Conservation (phyloP, 2,329 filamentous ascomycete species). For the Chrysoporthe austroafricana region DNA sequence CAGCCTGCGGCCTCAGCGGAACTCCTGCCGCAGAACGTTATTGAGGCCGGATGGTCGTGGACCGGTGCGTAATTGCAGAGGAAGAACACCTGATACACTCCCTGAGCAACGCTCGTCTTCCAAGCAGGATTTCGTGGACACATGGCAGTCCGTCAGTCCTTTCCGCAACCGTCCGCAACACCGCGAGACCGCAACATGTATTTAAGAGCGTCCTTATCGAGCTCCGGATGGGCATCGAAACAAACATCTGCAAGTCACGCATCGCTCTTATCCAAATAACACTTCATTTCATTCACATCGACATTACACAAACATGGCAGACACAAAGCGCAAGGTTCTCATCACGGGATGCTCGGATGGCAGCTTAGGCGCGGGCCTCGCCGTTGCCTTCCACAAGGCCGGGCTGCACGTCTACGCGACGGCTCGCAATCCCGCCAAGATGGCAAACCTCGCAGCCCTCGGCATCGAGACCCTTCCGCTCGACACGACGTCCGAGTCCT, state of each 20-base stretch:
- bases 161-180: background rate
- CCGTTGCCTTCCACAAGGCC: conserved; percentile 41
- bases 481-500: conserved; percentile 44
- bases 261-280: background rate
- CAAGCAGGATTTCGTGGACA: background rate
- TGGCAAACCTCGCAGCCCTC: conserved; percentile 36
- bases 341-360: conserved; percentile 45
- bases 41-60: background rate
- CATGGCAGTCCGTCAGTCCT: background rate
- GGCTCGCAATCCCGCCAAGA: conserved; percentile 40
- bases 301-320: background rate
- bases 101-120: background rate
- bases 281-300: background rate
- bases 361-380: conserved; percentile 46
- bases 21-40: background rate
- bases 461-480: conserved; percentile 45
- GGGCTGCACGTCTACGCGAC: conserved; percentile 48
- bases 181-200: background rate
- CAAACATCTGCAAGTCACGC: background rate
- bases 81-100: background rate
- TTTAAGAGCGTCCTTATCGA: background rate
- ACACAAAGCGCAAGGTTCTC: conserved; percentile 33
- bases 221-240: background rate
- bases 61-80: background rate
- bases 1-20: background rate